Conservation (phyloP, 164 flowering plant species). For the Nymphaea colorata region DNA sequence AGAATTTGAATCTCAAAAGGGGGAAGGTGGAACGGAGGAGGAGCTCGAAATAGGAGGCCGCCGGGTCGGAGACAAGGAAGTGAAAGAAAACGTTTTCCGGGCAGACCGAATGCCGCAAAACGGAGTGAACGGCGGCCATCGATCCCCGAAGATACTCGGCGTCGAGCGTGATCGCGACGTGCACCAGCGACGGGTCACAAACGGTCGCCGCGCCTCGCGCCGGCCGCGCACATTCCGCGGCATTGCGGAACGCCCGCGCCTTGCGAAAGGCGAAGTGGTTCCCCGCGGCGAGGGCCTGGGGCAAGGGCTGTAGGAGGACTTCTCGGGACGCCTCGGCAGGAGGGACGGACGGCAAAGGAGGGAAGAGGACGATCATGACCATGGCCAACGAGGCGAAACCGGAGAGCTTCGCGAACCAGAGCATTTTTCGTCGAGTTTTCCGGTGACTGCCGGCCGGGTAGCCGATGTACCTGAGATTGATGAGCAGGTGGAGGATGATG, state of each 20-base stretch:
- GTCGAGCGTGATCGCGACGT: constrained; percentile 26
- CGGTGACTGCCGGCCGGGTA: constrained; percentile 4
- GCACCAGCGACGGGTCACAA: constrained; percentile 21
- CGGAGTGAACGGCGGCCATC: constrained; percentile 20
- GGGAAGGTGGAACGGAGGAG: constrained; percentile 19
- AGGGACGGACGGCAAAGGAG: constrained; percentile 31
- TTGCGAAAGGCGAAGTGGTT: constrained; percentile 11
- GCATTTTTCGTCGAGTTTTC: constrained; percentile 19
- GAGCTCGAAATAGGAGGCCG: constrained; percentile 6
- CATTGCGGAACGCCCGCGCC: constrained; percentile 18
- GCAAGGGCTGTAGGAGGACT: constrained; percentile 10
- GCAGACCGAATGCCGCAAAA: constrained; percentile 18
- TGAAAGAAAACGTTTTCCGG: constrained; percentile 22
- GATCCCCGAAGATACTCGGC: constrained; percentile 21
- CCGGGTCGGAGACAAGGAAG: constrained; percentile 15
- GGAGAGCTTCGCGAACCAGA: constrained; percentile 31
- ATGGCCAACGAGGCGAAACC: constrained; percentile 33
- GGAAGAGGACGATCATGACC: constrained; percentile 31
- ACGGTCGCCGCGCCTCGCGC: constrained; percentile 5
- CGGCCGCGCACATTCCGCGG: constrained; percentile 12
- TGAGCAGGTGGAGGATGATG: constrained; percentile 3
- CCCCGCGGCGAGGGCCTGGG: not conserved
- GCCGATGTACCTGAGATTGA: not conserved
- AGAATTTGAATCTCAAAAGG: constrained; percentile 17
- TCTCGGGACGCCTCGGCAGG: constrained; percentile 45